These are phyloP conservation scores for Metarhizium brunneum DNA, from an alignment of 2,329 filamentous ascomycete genomes.

Conservation along the genomic window DNA sequence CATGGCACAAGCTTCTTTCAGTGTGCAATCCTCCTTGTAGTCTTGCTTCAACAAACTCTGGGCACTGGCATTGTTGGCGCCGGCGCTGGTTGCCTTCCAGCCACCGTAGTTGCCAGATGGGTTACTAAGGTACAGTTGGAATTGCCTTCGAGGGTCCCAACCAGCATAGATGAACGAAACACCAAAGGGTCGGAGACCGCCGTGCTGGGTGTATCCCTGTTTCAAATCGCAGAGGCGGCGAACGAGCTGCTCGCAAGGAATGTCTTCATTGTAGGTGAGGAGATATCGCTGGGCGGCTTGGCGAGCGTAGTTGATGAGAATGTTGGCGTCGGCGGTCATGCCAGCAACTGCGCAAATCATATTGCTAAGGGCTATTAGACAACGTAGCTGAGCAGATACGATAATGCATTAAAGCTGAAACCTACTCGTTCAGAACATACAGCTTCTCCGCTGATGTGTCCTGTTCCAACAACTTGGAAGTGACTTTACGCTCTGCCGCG, in stretches of 20 bases:
- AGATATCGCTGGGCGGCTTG: slow-evolving; percentile 96
- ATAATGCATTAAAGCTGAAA: slow-evolving; percentile 3
- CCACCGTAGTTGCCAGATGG: slow-evolving; percentile 97
- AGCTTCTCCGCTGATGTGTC: slow-evolving; percentile 99
- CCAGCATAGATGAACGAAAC: slow-evolving; percentile 99
- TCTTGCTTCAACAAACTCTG: slow-evolving; percentile 97
- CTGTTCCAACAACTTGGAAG: slow-evolving; percentile 97
- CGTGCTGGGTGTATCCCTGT: slow-evolving; percentile 98
- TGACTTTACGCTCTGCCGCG: slow-evolving; percentile 96
- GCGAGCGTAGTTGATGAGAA: slow-evolving; percentile 99
- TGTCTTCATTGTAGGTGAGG: slow-evolving; percentile 98
- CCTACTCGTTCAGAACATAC: slow-evolving; percentile 96
- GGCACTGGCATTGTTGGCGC: slow-evolving; percentile 95
- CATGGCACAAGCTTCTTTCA: slow-evolving; percentile 94
- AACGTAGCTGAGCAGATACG: no score
- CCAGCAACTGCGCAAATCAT: slow-evolving; percentile 99
- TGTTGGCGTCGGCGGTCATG: slow-evolving; percentile 99
- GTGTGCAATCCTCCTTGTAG: slow-evolving; percentile 95
- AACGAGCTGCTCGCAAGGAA: slow-evolving; percentile 97
- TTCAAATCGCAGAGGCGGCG: slow-evolving; percentile 94
- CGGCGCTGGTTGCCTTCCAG: slow-evolving; percentile 97
- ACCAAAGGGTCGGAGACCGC: slow-evolving; percentile 94
- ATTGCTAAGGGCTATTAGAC: slow-evolving; percentile 52
- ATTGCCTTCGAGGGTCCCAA: slow-evolving; percentile 90
- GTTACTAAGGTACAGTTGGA: slow-evolving; percentile 99